Conservation (phyloP, 2,329 filamentous ascomycete genomes). For the Fusarium sp. region DNA sequence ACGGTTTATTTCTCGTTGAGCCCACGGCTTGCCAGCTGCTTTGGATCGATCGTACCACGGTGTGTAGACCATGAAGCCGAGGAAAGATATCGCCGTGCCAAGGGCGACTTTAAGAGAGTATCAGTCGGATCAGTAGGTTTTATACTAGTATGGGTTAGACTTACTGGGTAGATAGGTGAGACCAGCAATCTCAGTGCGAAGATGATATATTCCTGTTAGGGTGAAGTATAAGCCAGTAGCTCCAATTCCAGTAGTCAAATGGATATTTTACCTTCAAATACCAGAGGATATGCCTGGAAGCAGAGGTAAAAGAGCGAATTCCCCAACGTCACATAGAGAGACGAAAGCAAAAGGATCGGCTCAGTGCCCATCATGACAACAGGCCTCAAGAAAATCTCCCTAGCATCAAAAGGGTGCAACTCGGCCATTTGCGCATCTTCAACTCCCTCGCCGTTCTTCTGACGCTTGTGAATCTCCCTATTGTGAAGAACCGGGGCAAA, state of each 20-base stretch:
- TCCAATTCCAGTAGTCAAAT: background rate
- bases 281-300: slow-evolving; percentile 60
- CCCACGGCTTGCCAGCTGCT: slow-evolving; percentile 42
- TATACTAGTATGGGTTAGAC: slow-evolving; percentile 40
- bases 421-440: slow-evolving; percentile 51
- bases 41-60: slow-evolving; percentile 42
- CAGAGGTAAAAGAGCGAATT: slow-evolving; percentile 62
- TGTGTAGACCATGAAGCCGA: slow-evolving; percentile 41
- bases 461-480: slow-evolving; percentile 56
- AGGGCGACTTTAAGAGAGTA: slow-evolving; percentile 33
- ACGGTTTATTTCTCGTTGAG: slow-evolving; percentile 46
- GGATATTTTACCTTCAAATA: slow-evolving; percentile 50
- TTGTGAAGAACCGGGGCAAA: slow-evolving; percentile 61
- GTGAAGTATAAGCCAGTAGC: background rate
- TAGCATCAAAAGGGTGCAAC: slow-evolving; percentile 49
- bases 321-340: slow-evolving; percentile 58
- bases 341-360: slow-evolving; percentile 59
- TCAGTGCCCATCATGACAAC: slow-evolving; percentile 57
- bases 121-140: background rate
- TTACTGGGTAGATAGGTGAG: slow-evolving; percentile 59
- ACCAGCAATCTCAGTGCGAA: slow-evolving; percentile 55
- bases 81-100: slow-evolving; percentile 37
- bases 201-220: slow-evolving; percentile 49
- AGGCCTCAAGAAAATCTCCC: slow-evolving; percentile 59
- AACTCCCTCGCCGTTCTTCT: slow-evolving; percentile 47